phyloP scores from a whole-genome alignment of 2,329 filamentous ascomycete species.

The Aspergillus sp. region DNA sequence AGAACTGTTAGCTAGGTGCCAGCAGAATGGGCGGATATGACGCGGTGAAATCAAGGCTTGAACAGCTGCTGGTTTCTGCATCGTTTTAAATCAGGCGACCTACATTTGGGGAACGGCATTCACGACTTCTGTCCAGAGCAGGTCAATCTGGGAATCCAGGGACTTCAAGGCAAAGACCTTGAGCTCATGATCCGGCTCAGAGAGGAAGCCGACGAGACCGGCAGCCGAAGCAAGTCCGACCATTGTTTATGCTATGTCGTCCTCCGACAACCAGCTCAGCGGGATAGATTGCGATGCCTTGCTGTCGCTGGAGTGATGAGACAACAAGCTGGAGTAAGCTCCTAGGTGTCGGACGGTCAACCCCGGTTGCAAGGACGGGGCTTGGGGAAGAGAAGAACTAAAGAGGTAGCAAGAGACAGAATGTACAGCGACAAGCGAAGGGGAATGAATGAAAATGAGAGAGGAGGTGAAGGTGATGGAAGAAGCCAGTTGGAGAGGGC shows the following conservation, averaged over 20 bases:
- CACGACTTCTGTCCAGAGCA: slow-evolving; percentile 95
- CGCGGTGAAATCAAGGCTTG: no score
- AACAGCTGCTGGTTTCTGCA: no score
- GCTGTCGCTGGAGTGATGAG: slow-evolving; percentile 21
- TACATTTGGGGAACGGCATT: slow-evolving; percentile 90
- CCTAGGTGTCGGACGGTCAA: slow-evolving; percentile 6
- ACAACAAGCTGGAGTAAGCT: slow-evolving; percentile 19
- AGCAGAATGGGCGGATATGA: no score
- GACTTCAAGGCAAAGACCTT: slow-evolving; percentile 91
- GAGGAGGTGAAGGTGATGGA: slow-evolving; percentile 16
- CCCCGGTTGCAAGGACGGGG: slow-evolving; percentile 5
- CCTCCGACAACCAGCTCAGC: slow-evolving; percentile 6
- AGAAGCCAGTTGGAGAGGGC: slow-evolving; percentile 5
- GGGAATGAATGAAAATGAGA: slow-evolving; percentile 10
- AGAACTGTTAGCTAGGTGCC: slow-evolving; percentile 9
- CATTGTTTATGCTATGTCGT: slow-evolving; percentile 48
- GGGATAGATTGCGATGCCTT: slow-evolving; percentile 9
- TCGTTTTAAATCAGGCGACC: no score
- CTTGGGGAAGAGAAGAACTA: slow-evolving; percentile 5
- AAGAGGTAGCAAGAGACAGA: slow-evolving; percentile 14
- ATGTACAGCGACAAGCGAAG: slow-evolving; percentile 10
- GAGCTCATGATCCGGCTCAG: slow-evolving; percentile 87
- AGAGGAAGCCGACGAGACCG: slow-evolving; percentile 88
- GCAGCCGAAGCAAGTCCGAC: slow-evolving; percentile 88
- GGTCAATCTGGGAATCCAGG: slow-evolving; percentile 91